Evolutionary conservation across 2,329 filamentous ascomycete genomes (phyloP), one percentile per base, ranked within the genome.

Genomic region (Lachnellula cervina): DNA sequence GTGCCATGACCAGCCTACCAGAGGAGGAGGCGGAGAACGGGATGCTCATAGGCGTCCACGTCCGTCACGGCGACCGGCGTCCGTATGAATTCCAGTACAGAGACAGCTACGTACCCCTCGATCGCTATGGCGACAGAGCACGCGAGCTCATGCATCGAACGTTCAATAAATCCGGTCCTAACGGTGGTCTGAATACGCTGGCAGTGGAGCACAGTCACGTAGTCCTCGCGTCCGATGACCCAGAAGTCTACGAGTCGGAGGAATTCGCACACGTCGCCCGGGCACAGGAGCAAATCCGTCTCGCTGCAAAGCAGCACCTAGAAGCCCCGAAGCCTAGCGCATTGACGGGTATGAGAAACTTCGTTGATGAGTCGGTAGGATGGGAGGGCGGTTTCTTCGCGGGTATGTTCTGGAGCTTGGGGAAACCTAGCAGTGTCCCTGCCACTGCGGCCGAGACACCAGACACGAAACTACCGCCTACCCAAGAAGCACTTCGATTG

Each of bases 331-430:
- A 59, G 62, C 57, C 46, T n/a, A 42, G 54, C 1, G 37, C 37
- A 6, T 75, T 64, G 70, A 71, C 61, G 3, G 74, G 79, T 6
- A 82, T 87, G 68, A 79, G 80, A 61, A 82, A 81, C 63, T 89
- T 88, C 68, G 79, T 88, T 37, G 88, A 91, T 57, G 86, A 91
- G 67, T 81, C 85, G 1, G 84, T 89, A 42, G 90, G 90, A 32
- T 95, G 90, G 90, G 90, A 95, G 69, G 90, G 90, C 17, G 90
- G 90, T 1, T 96, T 95, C 76, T 95, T 88, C 72, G 80, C 81
- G 14, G 81, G 83, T 64, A 86, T 94, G 72, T 95, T 95, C 72
- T 92, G 88, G 83, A 87, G 84, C 50, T 76, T 95, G 1, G 90
- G 72, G 55, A 76, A 70, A 65, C 75, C 71, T 14, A 71, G 63